Evolutionary conservation across 495 filamentous ascomycete genomes (phyloP).

Genomic region (Aspergillus avenaceus): DNA sequence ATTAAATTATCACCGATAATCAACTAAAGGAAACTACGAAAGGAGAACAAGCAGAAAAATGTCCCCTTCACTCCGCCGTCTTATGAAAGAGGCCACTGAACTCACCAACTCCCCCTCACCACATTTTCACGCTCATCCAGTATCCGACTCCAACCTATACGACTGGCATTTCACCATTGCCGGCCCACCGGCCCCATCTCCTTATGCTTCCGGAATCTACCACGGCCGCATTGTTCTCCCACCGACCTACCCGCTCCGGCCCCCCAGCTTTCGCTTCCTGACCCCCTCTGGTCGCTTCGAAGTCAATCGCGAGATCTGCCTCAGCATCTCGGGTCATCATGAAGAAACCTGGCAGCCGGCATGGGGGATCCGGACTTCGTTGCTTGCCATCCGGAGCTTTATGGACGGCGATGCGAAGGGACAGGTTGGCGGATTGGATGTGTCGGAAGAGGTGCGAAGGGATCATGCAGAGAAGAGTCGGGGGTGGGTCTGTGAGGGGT

Average conservation of each 20-base stretch:
- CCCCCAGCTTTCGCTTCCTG: constrained; percentile 89
- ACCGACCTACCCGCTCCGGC: constrained; percentile 79
- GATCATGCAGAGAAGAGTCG: constrained; percentile 60
- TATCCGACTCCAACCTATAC: constrained; percentile 79
- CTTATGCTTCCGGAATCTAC: constrained; percentile 80
- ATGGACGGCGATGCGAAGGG: constrained; percentile 53
- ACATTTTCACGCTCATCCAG: constrained; percentile 76
- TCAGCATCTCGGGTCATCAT: constrained; percentile 89
- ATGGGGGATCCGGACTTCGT: constrained; percentile 77
- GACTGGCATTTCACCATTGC: constrained; percentile 99
- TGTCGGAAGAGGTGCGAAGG: constrained; percentile 54
- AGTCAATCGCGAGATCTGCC: constrained; percentile 93
- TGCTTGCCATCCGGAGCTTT: constrained; percentile 51
- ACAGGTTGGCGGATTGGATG: constrained; percentile 87
- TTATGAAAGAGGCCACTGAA: constrained; percentile 76
- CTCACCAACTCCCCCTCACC: constrained; percentile 71
- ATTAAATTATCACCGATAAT: neutral
- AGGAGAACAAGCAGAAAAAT: constrained; percentile 20
- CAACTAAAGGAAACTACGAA: neutral
- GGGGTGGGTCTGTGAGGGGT: constrained; percentile 61
- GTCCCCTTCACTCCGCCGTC: constrained; percentile 48
- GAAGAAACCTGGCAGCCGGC: constrained; percentile 98
- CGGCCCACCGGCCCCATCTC: constrained; percentile 76
- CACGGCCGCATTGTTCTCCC: constrained; percentile 94
- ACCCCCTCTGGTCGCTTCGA: constrained; percentile 93